These are phyloP conservation scores for Pezicula carpinea DNA, from an alignment of 2,329 filamentous ascomycete species.

Conservation along the genomic window DNA sequence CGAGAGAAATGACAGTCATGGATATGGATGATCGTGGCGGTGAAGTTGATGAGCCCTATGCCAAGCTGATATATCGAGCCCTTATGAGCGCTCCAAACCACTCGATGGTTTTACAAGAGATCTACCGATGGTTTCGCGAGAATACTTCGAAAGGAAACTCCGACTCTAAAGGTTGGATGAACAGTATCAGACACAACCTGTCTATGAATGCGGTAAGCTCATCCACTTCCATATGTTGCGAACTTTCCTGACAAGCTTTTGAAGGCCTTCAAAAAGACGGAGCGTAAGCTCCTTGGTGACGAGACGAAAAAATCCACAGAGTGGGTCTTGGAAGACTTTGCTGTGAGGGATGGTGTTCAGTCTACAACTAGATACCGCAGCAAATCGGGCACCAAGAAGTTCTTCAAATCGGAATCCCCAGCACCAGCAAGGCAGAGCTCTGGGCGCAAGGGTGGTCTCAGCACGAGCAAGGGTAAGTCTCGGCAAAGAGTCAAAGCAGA, in stretches of 20 bases:
- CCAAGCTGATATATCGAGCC: constrained; percentile 72
- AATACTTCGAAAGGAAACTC: constrained; percentile 71
- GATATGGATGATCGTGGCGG: constrained; percentile 26
- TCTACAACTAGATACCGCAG: constrained; percentile 80
- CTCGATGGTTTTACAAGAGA: constrained; percentile 75
- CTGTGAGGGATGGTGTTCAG: constrained; percentile 67
- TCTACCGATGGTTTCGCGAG: constrained; percentile 84
- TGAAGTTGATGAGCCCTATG: constrained; percentile 62
- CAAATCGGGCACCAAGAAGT: constrained; percentile 35
- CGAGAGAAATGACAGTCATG: constrained; percentile 21
- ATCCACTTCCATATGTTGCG: constrained; percentile 21
- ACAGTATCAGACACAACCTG: constrained; percentile 91
- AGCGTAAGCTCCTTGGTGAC: constrained; percentile 35
- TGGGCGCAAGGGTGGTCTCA: constrained; percentile 20
- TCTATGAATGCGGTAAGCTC: constrained; percentile 84
- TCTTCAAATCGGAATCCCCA: constrained; percentile 31
- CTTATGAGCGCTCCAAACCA: constrained; percentile 62
- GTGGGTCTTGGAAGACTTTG: constrained; percentile 73
- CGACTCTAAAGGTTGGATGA: constrained; percentile 77
- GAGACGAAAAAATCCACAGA: constrained; percentile 63
- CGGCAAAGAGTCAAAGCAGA: constrained; percentile 13
- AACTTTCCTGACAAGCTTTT: neutral
- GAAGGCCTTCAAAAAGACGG: constrained; percentile 52
- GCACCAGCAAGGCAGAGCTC: constrained; percentile 25
- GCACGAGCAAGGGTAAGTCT: constrained; percentile 17